Percentiles rank a stretch among this genome's conserved stretches.
These are phyloP conservation scores for Barnettozyma sucrosica DNA, from an alignment of 805 yeast genomes.

Conservation along the genomic window DNA sequence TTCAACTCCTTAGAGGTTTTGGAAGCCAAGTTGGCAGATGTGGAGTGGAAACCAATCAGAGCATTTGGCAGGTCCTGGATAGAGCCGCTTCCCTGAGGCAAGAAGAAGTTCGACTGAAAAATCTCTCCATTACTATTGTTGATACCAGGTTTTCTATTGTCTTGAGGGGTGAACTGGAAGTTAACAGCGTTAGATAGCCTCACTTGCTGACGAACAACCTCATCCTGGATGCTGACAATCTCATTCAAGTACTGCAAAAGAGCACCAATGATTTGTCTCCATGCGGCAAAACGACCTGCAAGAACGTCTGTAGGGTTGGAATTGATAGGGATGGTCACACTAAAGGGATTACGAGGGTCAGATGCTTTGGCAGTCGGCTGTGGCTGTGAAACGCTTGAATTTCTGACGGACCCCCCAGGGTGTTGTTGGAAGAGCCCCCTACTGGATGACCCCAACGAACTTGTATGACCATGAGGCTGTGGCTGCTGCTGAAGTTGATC, in stretches of 20 bases:
- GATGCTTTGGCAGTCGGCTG: neutral
- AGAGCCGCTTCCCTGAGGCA: slow-evolving; percentile 75
- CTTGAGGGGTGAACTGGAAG: slow-evolving; percentile 29
- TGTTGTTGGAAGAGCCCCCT: slow-evolving; percentile 5
- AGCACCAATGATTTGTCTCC: slow-evolving; percentile 77
- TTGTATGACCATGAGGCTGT: slow-evolving; percentile 1
- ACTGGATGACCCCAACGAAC: slow-evolving; percentile 6
- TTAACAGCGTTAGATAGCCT: slow-evolving; percentile 74
- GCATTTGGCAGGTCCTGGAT: slow-evolving; percentile 77
- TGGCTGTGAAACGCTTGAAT: neutral
- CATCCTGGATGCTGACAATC: slow-evolving; percentile 81
- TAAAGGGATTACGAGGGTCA: slow-evolving; percentile 46
- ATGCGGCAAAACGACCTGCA: slow-evolving; percentile 77
- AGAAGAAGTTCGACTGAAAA: slow-evolving; percentile 41
- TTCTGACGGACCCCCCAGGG: slow-evolving; percentile 10
- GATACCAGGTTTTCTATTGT: slow-evolving; percentile 1
- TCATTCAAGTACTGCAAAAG: slow-evolving; percentile 72
- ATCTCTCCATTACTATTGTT: slow-evolving; percentile 8
- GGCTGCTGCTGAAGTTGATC: slow-evolving; percentile 13
- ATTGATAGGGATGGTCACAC: slow-evolving; percentile 46
- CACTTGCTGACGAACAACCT: slow-evolving; percentile 74
- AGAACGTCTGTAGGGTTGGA: slow-evolving; percentile 83
- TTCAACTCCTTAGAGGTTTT: slow-evolving; percentile 55
- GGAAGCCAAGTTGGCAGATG: slow-evolving; percentile 53
- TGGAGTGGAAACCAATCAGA: slow-evolving; percentile 58